Evolutionary conservation across 805 yeast genomes (phyloP).

Genomic region (Priceomyces carsonii): DNA sequence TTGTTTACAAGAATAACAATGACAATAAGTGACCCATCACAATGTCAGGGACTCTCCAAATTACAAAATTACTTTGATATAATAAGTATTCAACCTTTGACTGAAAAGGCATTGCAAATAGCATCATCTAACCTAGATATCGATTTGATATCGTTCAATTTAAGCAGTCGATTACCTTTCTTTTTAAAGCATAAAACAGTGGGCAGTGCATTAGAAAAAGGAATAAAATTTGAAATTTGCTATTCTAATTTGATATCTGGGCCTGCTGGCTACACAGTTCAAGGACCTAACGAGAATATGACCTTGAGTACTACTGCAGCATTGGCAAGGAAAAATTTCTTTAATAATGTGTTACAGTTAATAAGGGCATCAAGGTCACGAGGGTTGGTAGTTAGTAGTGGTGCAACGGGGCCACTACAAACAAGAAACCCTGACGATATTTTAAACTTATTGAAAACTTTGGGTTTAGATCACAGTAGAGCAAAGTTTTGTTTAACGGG

Average conservation of each 20-base stretch:
- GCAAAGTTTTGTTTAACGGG: conserved; percentile 60
- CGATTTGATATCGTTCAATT: conserved; percentile 76
- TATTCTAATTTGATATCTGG: conserved; percentile 57
- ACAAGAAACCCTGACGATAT: conserved; percentile 72
- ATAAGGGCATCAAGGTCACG: conserved; percentile 78
- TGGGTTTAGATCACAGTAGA: conserved; percentile 70
- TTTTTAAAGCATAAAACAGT: conserved; percentile 81
- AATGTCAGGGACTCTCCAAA: conserved; percentile 61
- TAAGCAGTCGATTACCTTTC: conserved; percentile 65
- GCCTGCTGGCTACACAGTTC: conserved; percentile 25
- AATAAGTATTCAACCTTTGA: conserved; percentile 75
- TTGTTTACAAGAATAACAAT: conserved; percentile 74
- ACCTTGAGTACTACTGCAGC: conserved; percentile 24
- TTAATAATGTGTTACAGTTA: conserved; percentile 71
- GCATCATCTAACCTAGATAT: conserved; percentile 77
- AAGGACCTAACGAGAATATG: conserved; percentile 16
- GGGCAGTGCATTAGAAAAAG: conserved; percentile 80
- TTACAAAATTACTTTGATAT: conserved; percentile 63
- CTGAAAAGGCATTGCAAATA: conserved; percentile 76
- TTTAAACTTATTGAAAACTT: conserved; percentile 57
- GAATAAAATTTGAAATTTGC: conserved; percentile 77
- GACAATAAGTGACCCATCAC: conserved; percentile 73
- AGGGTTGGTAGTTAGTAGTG: conserved; percentile 79
- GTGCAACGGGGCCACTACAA: conserved; percentile 58
- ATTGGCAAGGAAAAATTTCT: conserved; percentile 57